Evolutionary conservation across 768 basidiomycete species (phyloP), one percentile per base, ranked within the genome.

Genomic region (Mycena pura): DNA sequence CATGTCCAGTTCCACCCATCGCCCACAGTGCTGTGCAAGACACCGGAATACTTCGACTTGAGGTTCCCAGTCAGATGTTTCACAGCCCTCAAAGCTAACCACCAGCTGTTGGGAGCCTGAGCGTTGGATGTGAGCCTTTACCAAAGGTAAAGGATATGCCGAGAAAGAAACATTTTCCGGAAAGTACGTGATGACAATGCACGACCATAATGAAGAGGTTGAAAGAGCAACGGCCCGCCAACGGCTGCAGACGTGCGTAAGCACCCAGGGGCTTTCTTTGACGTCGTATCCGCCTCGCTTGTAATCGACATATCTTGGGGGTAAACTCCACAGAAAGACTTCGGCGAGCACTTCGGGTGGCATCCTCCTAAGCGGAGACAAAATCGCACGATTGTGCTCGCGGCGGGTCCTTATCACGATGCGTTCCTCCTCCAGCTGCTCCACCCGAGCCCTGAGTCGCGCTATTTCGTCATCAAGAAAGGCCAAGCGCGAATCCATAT

Each of bases 341-440:
- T 59, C 25, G n/a, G 22, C 25, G 15, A 59, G 57, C 2, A 59
- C 21, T 27, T 59, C 57, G 2, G 57, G n/a, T 1, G 57, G 57
- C 3, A 59, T 44, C 34, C 50, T 36, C 21, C 50, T 13, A 3
- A 60, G 27, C 3, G 58, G 58, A 17, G 36, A 52, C 4, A 60
- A 21, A 1, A 60, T 46, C 4, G 17, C 32, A 1, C 14, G 8
- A 28, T 58, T 27, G 2, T 25, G 57, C 6, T 10, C 21, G 28
- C 22, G 47, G 24, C 45, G 51, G 29, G 5, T 36, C 5, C 6
- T 13, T 5, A 59, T 13, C 5, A 24, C 9, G 2, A 19, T 19
- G 3, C 19, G 57, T 3, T 59, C 41, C 22, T 43, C 41, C 6
- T 50, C 41, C 25, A 51, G 14, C 11, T 27, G 25, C 9, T 45